Base-by-base conservation (phyloP, 495 filamentous ascomycete species). In the Penicillium canescens region DNA sequence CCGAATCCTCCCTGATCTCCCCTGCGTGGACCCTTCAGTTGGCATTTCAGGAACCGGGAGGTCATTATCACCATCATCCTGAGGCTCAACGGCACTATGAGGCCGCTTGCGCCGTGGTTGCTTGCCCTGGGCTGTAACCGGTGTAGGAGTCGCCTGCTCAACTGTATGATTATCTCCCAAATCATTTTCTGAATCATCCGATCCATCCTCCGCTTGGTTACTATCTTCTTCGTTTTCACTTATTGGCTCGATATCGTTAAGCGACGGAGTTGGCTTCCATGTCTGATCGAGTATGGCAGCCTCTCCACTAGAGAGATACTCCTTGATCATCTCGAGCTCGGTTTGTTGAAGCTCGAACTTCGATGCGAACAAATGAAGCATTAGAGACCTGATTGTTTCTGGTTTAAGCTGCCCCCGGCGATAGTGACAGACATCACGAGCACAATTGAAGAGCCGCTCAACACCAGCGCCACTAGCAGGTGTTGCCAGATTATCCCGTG, bases 361-460 rank as follows among this genome's bases (percentile, higher is more conserved):
- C 2, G 44, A 34, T 46, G 26, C 16, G 26, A 24, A 46, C 31
- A 46, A 16, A 20, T 37, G 39, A 34, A 50, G n/a, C 47, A 50
- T 50, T 6, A 50, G n/a, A n/a, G 7, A 6, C 13, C 16, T 18
- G n/a, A 50, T 50, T 14, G 34, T 50, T 3, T 24, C 18, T 18
- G 24, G 18, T 11, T 50, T 50, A 1, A 42, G 16, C 20, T 18
- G 31, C 7, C 39, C 39, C 36, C 34, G 36, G 18, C 35, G 47
- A 38, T 50, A 50, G 39, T 40, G 39, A 24, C 47, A 40, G 14
- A 50, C 20, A 50, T 50, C 47, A 5, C 47, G 34, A 42, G 47
- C 47, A 50, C 34, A 40, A 20, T 50, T 50, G n/a, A 50, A 50
- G 7, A 50, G 33, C 4, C 47, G 47, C 35, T 50, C 34, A 41